These are phyloP conservation scores for Alternaria hordeiaustralica DNA, from an alignment of 2,329 filamentous ascomycete species.

Conservation along the genomic window DNA sequence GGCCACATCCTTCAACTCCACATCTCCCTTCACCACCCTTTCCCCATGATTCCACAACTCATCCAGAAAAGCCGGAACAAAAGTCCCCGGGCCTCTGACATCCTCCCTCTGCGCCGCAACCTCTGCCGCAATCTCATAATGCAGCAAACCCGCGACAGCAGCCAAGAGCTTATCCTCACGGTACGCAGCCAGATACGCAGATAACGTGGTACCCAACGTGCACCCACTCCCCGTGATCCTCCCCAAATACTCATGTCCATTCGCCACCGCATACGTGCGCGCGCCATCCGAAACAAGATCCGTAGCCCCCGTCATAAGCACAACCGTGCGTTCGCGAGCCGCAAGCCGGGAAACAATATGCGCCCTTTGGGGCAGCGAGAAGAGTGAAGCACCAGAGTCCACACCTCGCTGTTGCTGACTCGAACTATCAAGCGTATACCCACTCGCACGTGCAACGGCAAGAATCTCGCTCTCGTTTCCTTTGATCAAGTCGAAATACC, in stretches of 20 bases:
- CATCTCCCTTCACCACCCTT: constrained; percentile 18
- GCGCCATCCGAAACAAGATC: constrained; percentile 81
- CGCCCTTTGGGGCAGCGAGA: constrained; percentile 63
- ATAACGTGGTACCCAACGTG: constrained; percentile 81
- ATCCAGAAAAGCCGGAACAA: constrained; percentile 85
- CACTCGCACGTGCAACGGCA: constrained; percentile 63
- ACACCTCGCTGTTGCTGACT: constrained; percentile 82
- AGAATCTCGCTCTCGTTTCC: constrained; percentile 91
- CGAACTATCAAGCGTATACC: constrained; percentile 53
- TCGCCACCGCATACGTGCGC: constrained; percentile 71
- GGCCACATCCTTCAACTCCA: constrained; percentile 19
- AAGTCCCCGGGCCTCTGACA: constrained; percentile 82
- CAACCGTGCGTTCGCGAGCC: constrained; percentile 69
- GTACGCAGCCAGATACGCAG: constrained; percentile 69
- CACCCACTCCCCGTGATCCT: constrained; percentile 79
- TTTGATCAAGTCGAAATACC: constrained; percentile 88
- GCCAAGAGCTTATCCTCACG: constrained; percentile 63
- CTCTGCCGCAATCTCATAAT: constrained; percentile 82
- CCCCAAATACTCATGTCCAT: constrained; percentile 76
- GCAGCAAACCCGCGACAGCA: constrained; percentile 72
- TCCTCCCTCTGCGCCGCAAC: constrained; percentile 62
- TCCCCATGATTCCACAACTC: constrained; percentile 57
- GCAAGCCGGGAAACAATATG: constrained; percentile 71
- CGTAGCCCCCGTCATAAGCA: constrained; percentile 80
- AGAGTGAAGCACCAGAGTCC: constrained; percentile 70